These are phyloP conservation scores for Asparagopsis taxiformis DNA, from an alignment of 31 red algal species.

Conservation along the genomic window DNA sequence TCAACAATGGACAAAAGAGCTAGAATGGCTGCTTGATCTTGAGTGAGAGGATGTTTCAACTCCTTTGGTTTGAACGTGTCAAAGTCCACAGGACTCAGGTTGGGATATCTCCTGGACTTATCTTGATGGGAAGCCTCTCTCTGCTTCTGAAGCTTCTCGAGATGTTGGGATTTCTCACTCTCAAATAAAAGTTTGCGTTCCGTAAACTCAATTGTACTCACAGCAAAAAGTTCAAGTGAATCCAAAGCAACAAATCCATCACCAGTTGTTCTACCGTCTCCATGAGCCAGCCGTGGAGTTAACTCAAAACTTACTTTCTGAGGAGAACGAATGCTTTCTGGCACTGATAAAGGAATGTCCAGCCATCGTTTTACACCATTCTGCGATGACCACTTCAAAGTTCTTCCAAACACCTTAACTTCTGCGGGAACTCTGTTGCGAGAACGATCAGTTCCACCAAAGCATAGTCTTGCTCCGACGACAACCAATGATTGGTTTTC, in stretches of 20 bases:
- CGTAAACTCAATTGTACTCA: constrained; percentile 76
- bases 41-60: constrained; percentile 1
- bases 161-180: constrained; percentile 33
- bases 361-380: constrained; percentile 80
- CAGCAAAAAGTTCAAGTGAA: constrained; percentile 74
- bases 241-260: constrained; percentile 78
- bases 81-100: background rate
- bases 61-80: background rate
- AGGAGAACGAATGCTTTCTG: constrained; percentile 71
- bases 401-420: constrained; percentile 69
- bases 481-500: constrained; percentile 52
- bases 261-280: constrained; percentile 19
- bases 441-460: constrained; percentile 78
- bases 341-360: constrained; percentile 73
- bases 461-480: constrained; percentile 67
- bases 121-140: constrained; percentile 6
- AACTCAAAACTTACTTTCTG: constrained; percentile 64
- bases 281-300: constrained; percentile 28
- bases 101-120: background rate
- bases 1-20: constrained; percentile 10
- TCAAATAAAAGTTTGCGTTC: constrained; percentile 64
- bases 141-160: constrained; percentile 32
- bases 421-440: constrained; percentile 61
- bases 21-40: constrained; percentile 29
- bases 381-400: constrained; percentile 28